A percentile compares a stretch with the other conserved stretches of the same genome.
phyloP scores from a whole-genome alignment of 139 green algal species.

The Diplosphaera chodatii region DNA sequence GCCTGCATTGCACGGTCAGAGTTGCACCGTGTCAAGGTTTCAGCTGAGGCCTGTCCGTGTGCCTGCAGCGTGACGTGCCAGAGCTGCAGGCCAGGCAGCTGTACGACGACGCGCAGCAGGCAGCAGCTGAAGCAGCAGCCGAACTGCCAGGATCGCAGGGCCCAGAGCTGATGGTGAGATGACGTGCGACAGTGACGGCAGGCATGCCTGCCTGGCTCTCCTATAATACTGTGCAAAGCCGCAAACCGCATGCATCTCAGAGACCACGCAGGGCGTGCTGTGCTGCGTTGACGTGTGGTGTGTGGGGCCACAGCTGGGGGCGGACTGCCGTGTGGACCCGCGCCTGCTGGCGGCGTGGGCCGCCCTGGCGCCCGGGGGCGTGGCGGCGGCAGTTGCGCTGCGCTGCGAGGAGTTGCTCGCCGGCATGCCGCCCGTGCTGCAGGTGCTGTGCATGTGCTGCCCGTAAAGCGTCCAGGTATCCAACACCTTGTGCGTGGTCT shows the following conservation, averaged over 20 bases:
- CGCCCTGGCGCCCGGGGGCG: not conserved
- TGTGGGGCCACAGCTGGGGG: not conserved
- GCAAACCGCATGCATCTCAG: too few relatives aligned
- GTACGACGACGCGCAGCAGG: not conserved
- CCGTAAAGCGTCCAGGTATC: too few relatives aligned
- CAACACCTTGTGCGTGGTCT: too few relatives aligned
- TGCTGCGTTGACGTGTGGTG: too few relatives aligned
- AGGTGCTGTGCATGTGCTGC: too few relatives aligned
- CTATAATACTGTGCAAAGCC: too few relatives aligned
- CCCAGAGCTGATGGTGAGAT: not conserved
- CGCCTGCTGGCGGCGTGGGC: not conserved
- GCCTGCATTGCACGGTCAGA: too few relatives aligned
- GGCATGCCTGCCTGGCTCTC: too few relatives aligned
- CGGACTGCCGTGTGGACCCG: not conserved
- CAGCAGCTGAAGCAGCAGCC: not conserved
- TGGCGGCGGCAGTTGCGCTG: not conserved
- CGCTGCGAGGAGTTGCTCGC: not conserved
- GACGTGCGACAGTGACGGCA: too few relatives aligned
- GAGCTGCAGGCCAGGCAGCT: not conserved
- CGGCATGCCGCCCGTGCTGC: not conserved
- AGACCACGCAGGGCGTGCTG: too few relatives aligned
- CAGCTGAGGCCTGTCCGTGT: too few relatives aligned
- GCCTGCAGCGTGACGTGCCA: not conserved
- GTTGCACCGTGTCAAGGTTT: too few relatives aligned
- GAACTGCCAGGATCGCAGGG: not conserved